Evolutionary conservation across 441 rosid genomes (phyloP).

Genomic region (Capsella rubella): DNA sequence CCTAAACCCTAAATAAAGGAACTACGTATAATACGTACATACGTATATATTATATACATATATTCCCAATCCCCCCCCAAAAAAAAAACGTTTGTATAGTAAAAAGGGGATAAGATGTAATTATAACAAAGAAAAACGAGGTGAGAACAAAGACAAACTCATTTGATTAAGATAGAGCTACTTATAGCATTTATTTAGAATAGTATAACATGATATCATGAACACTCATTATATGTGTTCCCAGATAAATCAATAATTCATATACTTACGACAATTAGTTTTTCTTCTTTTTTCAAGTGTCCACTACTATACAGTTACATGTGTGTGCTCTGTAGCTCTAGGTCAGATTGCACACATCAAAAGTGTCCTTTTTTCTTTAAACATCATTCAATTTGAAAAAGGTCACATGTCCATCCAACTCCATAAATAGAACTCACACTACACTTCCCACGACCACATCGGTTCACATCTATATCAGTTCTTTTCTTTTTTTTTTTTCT

Average conservation of each 20-base stretch:
- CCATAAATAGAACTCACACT: conserved; percentile 47
- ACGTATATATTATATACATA: no score
- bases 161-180: conserved; percentile 44
- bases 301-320: conserved; percentile 43
- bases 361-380: conserved; percentile 40
- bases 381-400: conserved; percentile 34
- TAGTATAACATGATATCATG: conserved; percentile 43
- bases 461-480: conserved; percentile 33
- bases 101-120: neutral
- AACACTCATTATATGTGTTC: conserved; percentile 38
- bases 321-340: conserved; percentile 46
- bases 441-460: conserved; percentile 46
- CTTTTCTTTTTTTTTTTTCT: neutral
- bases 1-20: conserved; percentile 36
- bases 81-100: neutral
- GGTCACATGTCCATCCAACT: conserved; percentile 40
- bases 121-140: conserved; percentile 19
- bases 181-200: conserved; percentile 36
- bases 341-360: conserved; percentile 49
- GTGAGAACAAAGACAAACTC: conserved; percentile 42
- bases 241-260: conserved; percentile 37
- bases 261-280: conserved; percentile 10
- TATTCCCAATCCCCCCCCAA: neutral
- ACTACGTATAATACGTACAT: conserved; percentile 22
- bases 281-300: conserved; percentile 25